Conservation (phyloP, 352 stramenopile species). For the Aphanomyces cochlioides region DNA sequence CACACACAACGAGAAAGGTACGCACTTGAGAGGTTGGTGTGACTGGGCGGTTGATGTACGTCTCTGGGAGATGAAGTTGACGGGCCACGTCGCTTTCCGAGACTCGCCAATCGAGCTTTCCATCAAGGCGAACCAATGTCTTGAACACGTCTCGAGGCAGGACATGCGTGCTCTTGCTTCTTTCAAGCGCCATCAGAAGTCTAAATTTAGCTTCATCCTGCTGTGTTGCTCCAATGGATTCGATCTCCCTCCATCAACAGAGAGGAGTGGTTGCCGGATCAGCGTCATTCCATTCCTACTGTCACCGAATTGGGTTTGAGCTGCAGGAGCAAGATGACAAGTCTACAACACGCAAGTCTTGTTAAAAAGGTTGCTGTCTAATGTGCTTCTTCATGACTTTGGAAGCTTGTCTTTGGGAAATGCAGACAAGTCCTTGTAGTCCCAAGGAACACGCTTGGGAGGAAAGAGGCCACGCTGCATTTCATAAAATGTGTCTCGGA, state of each 20-base stretch:
- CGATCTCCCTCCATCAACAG: too few relatives aligned
- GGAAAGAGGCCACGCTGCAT: conserved; percentile 39
- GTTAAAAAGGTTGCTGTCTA: neutral
- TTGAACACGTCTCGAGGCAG: conserved; percentile 64
- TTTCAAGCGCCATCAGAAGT: too few relatives aligned
- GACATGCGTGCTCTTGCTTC: conserved; percentile 24
- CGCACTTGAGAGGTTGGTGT: conserved; percentile 5
- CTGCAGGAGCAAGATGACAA: too few relatives aligned
- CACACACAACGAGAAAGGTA: neutral
- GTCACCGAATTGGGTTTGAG: too few relatives aligned
- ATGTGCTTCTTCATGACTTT: neutral
- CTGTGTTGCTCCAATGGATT: too few relatives aligned
- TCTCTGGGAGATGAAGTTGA: neutral
- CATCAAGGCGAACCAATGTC: conserved; percentile 57
- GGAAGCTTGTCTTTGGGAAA: conserved; percentile 19
- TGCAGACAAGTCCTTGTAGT: conserved; percentile 36
- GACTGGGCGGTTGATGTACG: neutral
- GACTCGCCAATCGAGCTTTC: conserved; percentile 26
- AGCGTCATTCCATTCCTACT: too few relatives aligned
- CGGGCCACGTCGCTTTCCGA: neutral
- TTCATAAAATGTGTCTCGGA: conserved; percentile 36
- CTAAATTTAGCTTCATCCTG: too few relatives aligned
- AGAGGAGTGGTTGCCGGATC: too few relatives aligned
- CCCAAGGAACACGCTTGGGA: conserved; percentile 41
- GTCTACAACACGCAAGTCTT: too few relatives aligned